These are phyloP conservation scores for Tripterygium wilfordii DNA, from an alignment of 177 flowering plant species.

Conservation along the genomic window DNA sequence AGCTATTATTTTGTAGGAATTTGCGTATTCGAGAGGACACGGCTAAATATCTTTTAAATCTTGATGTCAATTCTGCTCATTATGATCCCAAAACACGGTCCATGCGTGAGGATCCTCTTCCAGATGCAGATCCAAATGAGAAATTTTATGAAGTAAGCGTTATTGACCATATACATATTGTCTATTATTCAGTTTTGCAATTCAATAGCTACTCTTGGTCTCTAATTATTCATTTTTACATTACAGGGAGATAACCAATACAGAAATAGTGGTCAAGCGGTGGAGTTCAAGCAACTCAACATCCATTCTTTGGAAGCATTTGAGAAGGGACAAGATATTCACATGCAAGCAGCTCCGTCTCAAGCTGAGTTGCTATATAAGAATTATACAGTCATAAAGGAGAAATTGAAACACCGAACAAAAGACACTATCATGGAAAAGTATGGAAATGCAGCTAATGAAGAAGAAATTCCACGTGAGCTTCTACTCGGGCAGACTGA, in stretches of 20 bases:
- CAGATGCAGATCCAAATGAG: slow-evolving; percentile 89
- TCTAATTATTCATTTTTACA: background rate
- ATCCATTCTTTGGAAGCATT: slow-evolving; percentile 87
- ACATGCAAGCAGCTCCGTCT: slow-evolving; percentile 96
- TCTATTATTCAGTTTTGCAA: too few species aligned
- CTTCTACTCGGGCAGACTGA: slow-evolving; percentile 92
- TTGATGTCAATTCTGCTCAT: slow-evolving; percentile 85
- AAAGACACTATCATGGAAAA: slow-evolving; percentile 81
- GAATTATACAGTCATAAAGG: slow-evolving; percentile 66
- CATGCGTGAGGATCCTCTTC: slow-evolving; percentile 98
- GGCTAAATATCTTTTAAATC: slow-evolving; percentile 86
- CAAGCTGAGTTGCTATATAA: slow-evolving; percentile 79
- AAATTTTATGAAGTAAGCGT: slow-evolving; percentile 78
- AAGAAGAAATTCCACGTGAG: slow-evolving; percentile 69
- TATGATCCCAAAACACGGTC: slow-evolving; percentile 95
- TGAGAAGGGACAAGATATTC: slow-evolving; percentile 91
- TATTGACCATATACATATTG: too few species aligned
- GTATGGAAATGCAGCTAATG: slow-evolving; percentile 86
- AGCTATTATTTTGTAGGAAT: slow-evolving; percentile 39
- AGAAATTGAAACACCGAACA: slow-evolving; percentile 50
- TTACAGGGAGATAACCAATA: slow-evolving; percentile 79
- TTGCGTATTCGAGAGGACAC: slow-evolving; percentile 93
- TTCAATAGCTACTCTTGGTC: too few species aligned
- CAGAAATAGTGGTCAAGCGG: slow-evolving; percentile 78
- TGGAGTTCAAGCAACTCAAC: slow-evolving; percentile 80